Evolutionary conservation across 208 protist genomes (phyloP).

Genomic region (Leishmania braziliensis): DNA sequence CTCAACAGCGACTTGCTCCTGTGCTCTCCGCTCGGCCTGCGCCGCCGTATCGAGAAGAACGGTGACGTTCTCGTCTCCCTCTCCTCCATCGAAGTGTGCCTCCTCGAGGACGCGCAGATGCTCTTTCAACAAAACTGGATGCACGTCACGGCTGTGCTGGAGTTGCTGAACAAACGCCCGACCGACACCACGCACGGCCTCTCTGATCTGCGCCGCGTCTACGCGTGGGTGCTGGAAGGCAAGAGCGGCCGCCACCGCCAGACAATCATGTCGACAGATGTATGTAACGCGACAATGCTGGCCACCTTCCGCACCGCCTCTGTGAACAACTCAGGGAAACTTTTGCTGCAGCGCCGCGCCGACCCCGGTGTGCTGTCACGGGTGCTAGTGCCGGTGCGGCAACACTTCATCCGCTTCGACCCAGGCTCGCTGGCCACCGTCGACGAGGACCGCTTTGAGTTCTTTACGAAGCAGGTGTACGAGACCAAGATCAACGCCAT

Average conservation of each 20-base stretch:
- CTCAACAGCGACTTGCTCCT: conserved; percentile 95
- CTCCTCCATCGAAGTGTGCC: conserved; percentile 94
- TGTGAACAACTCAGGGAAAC: conserved; percentile 73
- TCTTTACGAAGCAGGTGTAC: conserved; percentile 92
- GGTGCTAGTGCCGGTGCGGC: conserved; percentile 77
- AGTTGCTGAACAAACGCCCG: conserved; percentile 80
- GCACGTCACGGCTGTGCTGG: conserved; percentile 79
- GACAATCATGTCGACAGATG: conserved; percentile 88
- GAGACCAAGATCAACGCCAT: conserved; percentile 66
- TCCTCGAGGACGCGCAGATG: conserved; percentile 95
- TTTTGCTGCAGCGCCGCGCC: conserved; percentile 61
- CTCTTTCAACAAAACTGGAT: conserved; percentile 98
- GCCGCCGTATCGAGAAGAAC: conserved; percentile 74
- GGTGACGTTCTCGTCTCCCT: conserved; percentile 80
- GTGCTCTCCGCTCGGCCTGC: conserved; percentile 95
- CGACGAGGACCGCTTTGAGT: conserved; percentile 91
- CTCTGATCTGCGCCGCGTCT: conserved; percentile 90
- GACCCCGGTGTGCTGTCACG: conserved; percentile 57
- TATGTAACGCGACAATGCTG: conserved; percentile 88
- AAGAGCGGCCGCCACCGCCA: conserved; percentile 91
- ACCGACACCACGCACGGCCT: conserved; percentile 81
- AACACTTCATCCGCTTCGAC: conserved; percentile 93
- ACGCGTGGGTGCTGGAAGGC: conserved; percentile 81
- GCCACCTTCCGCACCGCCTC: conserved; percentile 78
- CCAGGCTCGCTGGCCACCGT: conserved; percentile 47